These are phyloP conservation scores for Polyplosphaeria fusca DNA, from an alignment of 495 filamentous ascomycete genomes.

Conservation along the genomic window DNA sequence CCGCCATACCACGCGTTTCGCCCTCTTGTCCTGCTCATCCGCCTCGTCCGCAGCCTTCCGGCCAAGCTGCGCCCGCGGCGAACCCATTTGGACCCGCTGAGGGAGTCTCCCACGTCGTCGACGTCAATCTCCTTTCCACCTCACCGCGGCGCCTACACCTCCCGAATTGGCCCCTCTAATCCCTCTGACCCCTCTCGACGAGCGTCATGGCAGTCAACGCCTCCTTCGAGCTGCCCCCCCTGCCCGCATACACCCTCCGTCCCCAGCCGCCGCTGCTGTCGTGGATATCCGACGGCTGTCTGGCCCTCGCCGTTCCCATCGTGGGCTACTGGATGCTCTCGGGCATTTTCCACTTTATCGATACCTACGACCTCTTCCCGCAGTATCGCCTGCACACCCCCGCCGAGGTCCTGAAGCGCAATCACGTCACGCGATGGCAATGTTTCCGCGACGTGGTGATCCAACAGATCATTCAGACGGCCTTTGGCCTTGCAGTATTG, in stretches of 20 bases:
- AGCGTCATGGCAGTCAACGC: constrained; percentile 47
- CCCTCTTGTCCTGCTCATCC: not conserved
- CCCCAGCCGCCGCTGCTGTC: constrained; percentile 69
- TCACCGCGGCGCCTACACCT: not conserved
- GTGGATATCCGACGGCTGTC: constrained; percentile 73
- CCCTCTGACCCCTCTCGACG: not conserved
- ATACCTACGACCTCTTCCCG: constrained; percentile 75
- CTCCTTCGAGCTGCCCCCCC: constrained; percentile 60
- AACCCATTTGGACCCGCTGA: no score
- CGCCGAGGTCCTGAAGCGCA: constrained; percentile 78
- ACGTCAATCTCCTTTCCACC: not conserved
- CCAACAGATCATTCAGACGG: constrained; percentile 83
- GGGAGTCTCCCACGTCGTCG: not conserved
- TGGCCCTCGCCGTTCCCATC: constrained; percentile 71
- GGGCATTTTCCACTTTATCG: constrained; percentile 81
- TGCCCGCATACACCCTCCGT: constrained; percentile 67
- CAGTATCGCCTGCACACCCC: constrained; percentile 91
- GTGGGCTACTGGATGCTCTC: constrained; percentile 86
- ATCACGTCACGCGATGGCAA: constrained; percentile 77
- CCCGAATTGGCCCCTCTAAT: not conserved
- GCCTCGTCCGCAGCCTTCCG: not conserved
- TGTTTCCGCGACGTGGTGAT: constrained; percentile 83
- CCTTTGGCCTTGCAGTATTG: constrained; percentile 58
- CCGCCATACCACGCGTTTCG: not conserved
- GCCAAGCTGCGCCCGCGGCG: not conserved